Conservation (phyloP, 495 filamentous ascomycete species). For the Immersiella caudata region DNA sequence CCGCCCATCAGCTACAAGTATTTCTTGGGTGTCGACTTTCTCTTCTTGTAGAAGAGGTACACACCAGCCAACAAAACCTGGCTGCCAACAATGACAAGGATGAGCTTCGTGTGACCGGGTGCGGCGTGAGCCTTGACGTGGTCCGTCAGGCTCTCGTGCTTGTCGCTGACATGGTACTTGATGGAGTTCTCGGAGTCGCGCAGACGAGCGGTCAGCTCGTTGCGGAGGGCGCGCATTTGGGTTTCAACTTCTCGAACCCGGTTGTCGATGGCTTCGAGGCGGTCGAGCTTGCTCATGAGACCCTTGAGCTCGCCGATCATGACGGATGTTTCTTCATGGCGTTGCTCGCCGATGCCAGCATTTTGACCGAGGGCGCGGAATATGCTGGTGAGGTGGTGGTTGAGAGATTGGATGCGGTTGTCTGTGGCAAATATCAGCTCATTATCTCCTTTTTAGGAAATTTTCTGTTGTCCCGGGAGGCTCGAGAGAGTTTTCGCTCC, state of each 20-base stretch:
- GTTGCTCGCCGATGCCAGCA: slow-evolving; percentile 55
- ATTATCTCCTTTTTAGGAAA: no score
- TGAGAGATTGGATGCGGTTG: slow-evolving; percentile 74
- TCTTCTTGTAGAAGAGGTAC: slow-evolving; percentile 82
- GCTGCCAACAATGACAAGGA: slow-evolving; percentile 74
- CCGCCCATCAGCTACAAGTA: slow-evolving; percentile 62
- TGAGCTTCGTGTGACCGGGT: slow-evolving; percentile 71
- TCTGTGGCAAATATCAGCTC: no score
- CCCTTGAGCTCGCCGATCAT: slow-evolving; percentile 46
- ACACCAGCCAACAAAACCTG: slow-evolving; percentile 69
- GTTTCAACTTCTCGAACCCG: slow-evolving; percentile 65
- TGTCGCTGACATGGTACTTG: slow-evolving; percentile 70
- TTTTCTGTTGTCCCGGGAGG: no score
- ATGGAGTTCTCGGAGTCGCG: slow-evolving; percentile 76
- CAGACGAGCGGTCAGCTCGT: slow-evolving; percentile 47
- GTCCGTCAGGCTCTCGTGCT: slow-evolving; percentile 67
- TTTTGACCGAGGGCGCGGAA: slow-evolving; percentile 62
- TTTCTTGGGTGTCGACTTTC: slow-evolving; percentile 84
- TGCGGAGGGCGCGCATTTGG: slow-evolving; percentile 61
- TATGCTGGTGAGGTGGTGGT: slow-evolving; percentile 70
- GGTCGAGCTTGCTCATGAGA: slow-evolving; percentile 44
- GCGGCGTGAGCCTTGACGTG: slow-evolving; percentile 56
- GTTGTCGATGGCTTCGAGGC: slow-evolving; percentile 42
- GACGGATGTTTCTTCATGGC: slow-evolving; percentile 57
- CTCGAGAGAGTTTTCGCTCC: no score